Conservation (phyloP, 2,329 filamentous ascomycete genomes). For the Verticillium longisporum region DNA sequence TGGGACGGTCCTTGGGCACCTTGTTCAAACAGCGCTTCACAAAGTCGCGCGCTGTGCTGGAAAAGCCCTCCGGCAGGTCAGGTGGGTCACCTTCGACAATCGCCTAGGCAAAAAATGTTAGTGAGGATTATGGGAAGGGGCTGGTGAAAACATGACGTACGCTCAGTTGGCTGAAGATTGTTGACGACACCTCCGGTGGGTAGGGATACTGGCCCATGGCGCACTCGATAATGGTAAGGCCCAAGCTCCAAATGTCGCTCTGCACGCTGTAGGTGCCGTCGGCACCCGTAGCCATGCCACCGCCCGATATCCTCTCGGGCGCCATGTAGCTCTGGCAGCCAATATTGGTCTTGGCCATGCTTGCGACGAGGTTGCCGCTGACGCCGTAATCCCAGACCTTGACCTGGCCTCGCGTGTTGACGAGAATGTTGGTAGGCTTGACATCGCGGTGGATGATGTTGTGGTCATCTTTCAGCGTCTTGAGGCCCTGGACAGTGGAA, state of each 20-base stretch:
- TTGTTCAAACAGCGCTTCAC: slow-evolving; percentile 89
- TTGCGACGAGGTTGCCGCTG: slow-evolving; percentile 90
- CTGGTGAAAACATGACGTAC: slow-evolving; percentile 51
- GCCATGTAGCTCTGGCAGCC: slow-evolving; percentile 99
- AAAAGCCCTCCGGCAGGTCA: slow-evolving; percentile 73
- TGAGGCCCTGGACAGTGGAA: slow-evolving; percentile 84
- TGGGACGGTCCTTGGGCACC: slow-evolving; percentile 84
- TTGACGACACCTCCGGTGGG: slow-evolving; percentile 93
- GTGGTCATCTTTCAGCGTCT: slow-evolving; percentile 91
- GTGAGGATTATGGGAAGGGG: background rate
- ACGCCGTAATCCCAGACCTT: slow-evolving; percentile 99
- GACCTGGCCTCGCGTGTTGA: slow-evolving; percentile 83
- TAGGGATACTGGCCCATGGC: slow-evolving; percentile 93
- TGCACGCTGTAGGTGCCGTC: slow-evolving; percentile 95
- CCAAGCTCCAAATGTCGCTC: slow-evolving; percentile 95
- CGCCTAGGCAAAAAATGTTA: slow-evolving; percentile 50
- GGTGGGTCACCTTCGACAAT: slow-evolving; percentile 98
- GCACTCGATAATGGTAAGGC: slow-evolving; percentile 91
- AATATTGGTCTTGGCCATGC: slow-evolving; percentile 97
- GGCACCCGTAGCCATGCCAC: slow-evolving; percentile 65
- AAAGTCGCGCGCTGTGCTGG: slow-evolving; percentile 75
- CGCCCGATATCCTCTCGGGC: slow-evolving; percentile 87
- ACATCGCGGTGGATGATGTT: slow-evolving; percentile 99
- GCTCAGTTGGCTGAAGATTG: slow-evolving; percentile 94
- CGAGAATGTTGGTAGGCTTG: slow-evolving; percentile 96